phyloP scores from a whole-genome alignment of 2,329 filamentous ascomycete species.

The Aspergillus neotritici region DNA sequence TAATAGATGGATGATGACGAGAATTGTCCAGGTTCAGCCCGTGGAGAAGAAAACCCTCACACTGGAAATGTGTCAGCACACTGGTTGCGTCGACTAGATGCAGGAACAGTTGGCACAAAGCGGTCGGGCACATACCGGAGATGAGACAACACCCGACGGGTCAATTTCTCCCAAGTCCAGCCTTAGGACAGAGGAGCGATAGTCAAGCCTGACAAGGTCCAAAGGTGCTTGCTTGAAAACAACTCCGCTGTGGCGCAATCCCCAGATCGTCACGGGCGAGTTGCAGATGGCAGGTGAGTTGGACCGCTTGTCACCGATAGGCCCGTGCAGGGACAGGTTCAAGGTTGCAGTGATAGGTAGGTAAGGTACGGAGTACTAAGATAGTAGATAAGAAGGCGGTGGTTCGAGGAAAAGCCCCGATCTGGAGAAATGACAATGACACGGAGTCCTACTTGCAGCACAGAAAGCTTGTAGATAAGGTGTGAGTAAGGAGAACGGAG shows the following conservation, averaged over 20 bases:
- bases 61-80: conserved; percentile 19
- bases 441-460: background rate
- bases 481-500: conserved; percentile 12
- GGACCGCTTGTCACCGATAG: conserved; percentile 24
- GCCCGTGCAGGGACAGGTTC: conserved; percentile 15
- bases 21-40: conserved; percentile 10
- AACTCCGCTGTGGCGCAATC: background rate
- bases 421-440: conserved; percentile 1
- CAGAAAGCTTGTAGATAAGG: background rate
- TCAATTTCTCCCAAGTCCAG: too few species aligned
- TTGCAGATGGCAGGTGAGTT: conserved; percentile 4
- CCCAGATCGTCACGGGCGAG: background rate
- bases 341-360: background rate
- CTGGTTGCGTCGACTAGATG: conserved; percentile 5
- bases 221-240: too few species aligned
- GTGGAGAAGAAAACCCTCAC: conserved; percentile 16
- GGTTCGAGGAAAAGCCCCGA: conserved; percentile 2
- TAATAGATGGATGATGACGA: conserved; percentile 14
- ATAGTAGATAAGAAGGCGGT: conserved; percentile 5
- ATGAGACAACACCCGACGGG: conserved; percentile 1
- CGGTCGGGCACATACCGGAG: conserved; percentile 24
- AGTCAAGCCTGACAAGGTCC: too few species aligned
- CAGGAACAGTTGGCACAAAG: conserved; percentile 7
- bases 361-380: background rate
- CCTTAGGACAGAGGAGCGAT: too few species aligned